Evolutionary conservation across 495 filamentous ascomycete genomes (phyloP).

Genomic region (Trichoderma orchidacearum): DNA sequence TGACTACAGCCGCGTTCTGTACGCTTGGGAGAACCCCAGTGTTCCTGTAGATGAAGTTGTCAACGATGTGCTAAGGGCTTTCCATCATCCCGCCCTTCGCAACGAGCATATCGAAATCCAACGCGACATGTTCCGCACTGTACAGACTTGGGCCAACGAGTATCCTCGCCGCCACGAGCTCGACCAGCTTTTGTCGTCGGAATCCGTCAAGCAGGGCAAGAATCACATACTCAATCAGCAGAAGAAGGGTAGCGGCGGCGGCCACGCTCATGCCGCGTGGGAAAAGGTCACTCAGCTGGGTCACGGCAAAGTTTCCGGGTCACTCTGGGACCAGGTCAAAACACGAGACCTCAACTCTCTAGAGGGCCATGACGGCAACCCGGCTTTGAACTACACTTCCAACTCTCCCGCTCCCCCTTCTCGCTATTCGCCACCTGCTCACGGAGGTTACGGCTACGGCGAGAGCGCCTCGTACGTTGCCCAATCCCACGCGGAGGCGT

Average conservation of each 20-base stretch:
- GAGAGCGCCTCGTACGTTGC: neutral
- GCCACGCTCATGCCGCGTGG: slow-evolving; percentile 4
- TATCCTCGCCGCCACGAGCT: slow-evolving; percentile 50
- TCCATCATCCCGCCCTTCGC: slow-evolving; percentile 79
- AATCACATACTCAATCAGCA: slow-evolving; percentile 44
- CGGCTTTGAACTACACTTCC: slow-evolving; percentile 6
- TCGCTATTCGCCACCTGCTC: neutral
- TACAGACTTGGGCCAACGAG: slow-evolving; percentile 60
- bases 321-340: slow-evolving; percentile 37
- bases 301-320: slow-evolving; percentile 33
- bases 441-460: slow-evolving; percentile 5
- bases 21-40: slow-evolving; percentile 78
- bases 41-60: slow-evolving; percentile 68
- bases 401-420: slow-evolving; percentile 4
- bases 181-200: slow-evolving; percentile 56
- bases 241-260: slow-evolving; percentile 18
- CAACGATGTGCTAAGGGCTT: slow-evolving; percentile 59
- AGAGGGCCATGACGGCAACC: slow-evolving; percentile 8
- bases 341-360: slow-evolving; percentile 26
- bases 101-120: slow-evolving; percentile 64
- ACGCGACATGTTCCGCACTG: slow-evolving; percentile 70
- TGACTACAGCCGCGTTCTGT: slow-evolving; percentile 49
- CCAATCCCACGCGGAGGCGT: neutral
- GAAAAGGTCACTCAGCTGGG: slow-evolving; percentile 22
- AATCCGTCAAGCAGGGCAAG: slow-evolving; percentile 64